phyloP scores from a whole-genome alignment of 2,329 filamentous ascomycete species.

The Zelopaecilomyces penicillatus region DNA sequence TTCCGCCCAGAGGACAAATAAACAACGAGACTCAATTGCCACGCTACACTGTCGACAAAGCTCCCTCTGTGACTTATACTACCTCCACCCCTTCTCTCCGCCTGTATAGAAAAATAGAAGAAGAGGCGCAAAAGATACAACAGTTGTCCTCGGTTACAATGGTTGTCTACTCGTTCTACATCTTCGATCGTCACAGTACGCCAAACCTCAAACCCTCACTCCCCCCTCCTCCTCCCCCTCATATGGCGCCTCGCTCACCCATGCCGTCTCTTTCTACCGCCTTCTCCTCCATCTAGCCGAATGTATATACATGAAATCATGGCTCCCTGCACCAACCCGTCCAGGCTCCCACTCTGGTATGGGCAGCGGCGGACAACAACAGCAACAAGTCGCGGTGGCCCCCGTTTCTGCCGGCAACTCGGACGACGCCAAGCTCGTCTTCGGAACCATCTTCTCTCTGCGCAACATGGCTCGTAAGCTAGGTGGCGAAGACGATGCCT shows the following conservation, averaged over 20 bases:
- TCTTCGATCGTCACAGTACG: slow-evolving; percentile 96
- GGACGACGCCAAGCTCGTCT: slow-evolving; percentile 94
- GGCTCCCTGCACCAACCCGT: slow-evolving; percentile 46
- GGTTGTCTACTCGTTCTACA: slow-evolving; percentile 96
- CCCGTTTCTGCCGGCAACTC: slow-evolving; percentile 29
- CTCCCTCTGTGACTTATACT: no score
- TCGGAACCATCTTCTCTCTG: slow-evolving; percentile 91
- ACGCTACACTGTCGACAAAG: no score
- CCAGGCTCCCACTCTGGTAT: slow-evolving; percentile 3
- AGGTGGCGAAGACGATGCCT: slow-evolving; percentile 87
- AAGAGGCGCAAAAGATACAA: no score
- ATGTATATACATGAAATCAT: slow-evolving; percentile 91
- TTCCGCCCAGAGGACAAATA: no score
- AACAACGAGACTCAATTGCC: no score
- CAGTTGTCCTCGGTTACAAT: slow-evolving; percentile 41
- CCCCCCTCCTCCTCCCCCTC: neutral
- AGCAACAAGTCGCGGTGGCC: neutral
- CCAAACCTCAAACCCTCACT: slow-evolving; percentile 5
- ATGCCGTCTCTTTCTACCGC: slow-evolving; percentile 10
- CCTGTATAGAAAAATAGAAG: no score
- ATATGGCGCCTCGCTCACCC: neutral
- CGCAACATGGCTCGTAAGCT: slow-evolving; percentile 96
- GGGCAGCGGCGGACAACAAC: neutral
- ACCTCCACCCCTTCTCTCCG: no score
- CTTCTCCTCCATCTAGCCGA: slow-evolving; percentile 55